Conservation (phyloP, 257 asterid species). For the Buddleja alternifolia region DNA sequence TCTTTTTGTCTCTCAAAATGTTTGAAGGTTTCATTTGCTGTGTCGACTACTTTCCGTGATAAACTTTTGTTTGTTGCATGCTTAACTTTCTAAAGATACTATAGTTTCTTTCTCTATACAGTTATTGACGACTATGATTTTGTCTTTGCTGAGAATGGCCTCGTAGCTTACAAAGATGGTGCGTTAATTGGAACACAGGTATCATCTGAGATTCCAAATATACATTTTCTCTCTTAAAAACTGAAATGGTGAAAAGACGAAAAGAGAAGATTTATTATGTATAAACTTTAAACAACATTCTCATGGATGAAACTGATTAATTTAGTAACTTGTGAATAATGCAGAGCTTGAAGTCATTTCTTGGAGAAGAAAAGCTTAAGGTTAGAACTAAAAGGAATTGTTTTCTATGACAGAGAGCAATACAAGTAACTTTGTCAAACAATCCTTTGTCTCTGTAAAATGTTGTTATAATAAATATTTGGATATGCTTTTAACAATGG, state of each 20-base stretch:
- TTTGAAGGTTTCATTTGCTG: too few relatives aligned
- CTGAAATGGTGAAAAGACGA: neutral
- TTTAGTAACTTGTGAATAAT: neutral
- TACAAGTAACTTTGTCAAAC: neutral
- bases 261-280: neutral
- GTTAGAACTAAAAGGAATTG: conserved; percentile 40
- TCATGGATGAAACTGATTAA: too few relatives aligned
- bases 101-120: conserved; percentile 40
- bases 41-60: too few relatives aligned
- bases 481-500: conserved; percentile 33
- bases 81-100: conserved; percentile 22
- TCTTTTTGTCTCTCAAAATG: too few relatives aligned
- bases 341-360: conserved; percentile 87
- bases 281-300: too few relatives aligned
- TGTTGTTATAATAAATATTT: neutral
- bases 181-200: conserved; percentile 83
- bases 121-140: conserved; percentile 78
- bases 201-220: conserved; percentile 15
- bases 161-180: conserved; percentile 85
- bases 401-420: neutral
- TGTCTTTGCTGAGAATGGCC: conserved; percentile 92
- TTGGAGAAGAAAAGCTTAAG: conserved; percentile 95
- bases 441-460: too few relatives aligned
- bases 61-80: conserved; percentile 2
- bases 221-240: neutral